Base-by-base conservation (phyloP, 306 rosid genomes). In the Chamaecrista fasciculata region DNA sequence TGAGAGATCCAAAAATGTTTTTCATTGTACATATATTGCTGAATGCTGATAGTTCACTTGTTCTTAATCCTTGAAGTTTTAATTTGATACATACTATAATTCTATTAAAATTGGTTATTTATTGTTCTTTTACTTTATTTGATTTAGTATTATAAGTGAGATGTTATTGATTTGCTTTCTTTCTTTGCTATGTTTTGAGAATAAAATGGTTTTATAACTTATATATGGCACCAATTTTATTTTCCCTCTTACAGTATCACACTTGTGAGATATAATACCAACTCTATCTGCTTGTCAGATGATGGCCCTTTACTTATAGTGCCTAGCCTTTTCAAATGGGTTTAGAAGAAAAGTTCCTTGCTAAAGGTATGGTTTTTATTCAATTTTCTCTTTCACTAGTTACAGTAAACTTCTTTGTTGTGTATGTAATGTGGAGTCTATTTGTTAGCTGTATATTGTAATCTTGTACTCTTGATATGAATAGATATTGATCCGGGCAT, bases 291-390 rank as follows among this genome's bases (percentile, higher is more conserved):
- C 19, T 76, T 80, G 47, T 58, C 72, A 57, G 86, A 81, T 73
- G 58, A 80, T 82, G 80, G 56, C 59, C 29, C 34, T 64, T 64
- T 31, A 34, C 11, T 18, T 75, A 49, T 69, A 69, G 59, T 2
- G 51, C 61, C 19, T 37, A 63, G 81, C 82, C 63, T 11, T 61
- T 79, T 49, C 70, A 53, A 70, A 88, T 93, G 96, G 89, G 83
- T 74, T 62, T 79, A 48, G 96, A 93, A 71, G 98, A 88, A 66
- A 93, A 86, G 50, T 78, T 86, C 61, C 77, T 71, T 40, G 73
- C 80, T 34, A 88, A 84, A 88, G 94, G 98, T 90, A 79, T 69
- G 66, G 62, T 66, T 51, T 59, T 71, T 53, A 28, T 48, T 21
- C 68, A 43, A 31, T 47, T 34, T 60, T 8, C 34, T 23, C 50